These are phyloP conservation scores for Trichosporon sp. DNA, from an alignment of 1,284 basidiomycete species.

Conservation along the genomic window DNA sequence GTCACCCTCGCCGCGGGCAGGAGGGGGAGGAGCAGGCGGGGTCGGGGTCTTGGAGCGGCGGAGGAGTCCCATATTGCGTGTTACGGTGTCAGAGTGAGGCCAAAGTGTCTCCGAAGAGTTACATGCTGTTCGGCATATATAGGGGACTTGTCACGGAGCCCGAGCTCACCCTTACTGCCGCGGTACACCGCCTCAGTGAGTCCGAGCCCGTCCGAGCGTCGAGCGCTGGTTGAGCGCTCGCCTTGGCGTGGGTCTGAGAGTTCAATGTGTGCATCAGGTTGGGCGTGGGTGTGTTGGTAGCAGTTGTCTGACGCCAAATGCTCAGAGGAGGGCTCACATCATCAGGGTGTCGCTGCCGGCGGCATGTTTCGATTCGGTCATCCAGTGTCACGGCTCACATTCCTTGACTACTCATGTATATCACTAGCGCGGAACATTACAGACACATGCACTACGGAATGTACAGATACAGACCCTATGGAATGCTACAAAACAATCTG, in stretches of 20 bases:
- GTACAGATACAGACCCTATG: not conserved
- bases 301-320: no score
- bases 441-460: not conserved
- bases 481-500: not conserved
- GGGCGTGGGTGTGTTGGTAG: no score
- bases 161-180: slow-evolving; percentile 1
- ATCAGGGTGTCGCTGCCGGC: no score
- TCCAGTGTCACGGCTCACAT: not conserved
- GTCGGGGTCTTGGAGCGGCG: not conserved
- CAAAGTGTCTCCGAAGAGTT: not conserved
- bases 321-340: no score
- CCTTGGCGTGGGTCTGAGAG: not conserved
- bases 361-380: no score
- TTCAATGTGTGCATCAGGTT: no score
- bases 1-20: not conserved
- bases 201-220: slow-evolving; percentile 17
- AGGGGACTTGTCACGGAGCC: not conserved
- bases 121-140: no score
- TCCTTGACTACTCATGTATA: not conserved
- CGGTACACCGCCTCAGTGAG: slow-evolving; percentile 5
- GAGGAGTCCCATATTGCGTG: not conserved
- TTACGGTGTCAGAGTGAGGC: not conserved
- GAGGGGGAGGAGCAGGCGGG: not conserved
- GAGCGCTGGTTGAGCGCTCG: not conserved
- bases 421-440: not conserved